Conservation (phyloP, 1,284 basidiomycete species). For the Filobasidium uniguttulatum region DNA sequence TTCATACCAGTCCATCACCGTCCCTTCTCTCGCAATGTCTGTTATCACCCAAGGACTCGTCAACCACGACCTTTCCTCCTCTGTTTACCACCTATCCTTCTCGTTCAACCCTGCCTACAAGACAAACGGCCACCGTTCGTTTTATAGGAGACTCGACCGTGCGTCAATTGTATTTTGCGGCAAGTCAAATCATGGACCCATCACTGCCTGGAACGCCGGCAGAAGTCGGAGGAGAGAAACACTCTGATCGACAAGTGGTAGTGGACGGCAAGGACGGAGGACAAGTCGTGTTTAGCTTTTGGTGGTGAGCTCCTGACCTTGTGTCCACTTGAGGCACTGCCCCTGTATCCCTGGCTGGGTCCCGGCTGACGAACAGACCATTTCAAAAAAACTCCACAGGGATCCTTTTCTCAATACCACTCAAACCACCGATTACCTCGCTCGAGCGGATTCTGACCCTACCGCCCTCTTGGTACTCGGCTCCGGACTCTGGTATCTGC, state of each 20-base stretch:
- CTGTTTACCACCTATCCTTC: neutral
- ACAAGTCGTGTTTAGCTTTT: conserved; percentile 47
- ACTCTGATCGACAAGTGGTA: conserved; percentile 44
- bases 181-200: conserved; percentile 48
- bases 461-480: conserved; percentile 64
- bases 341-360: neutral
- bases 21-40: conserved; percentile 47
- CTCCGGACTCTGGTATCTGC: conserved; percentile 74
- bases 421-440: conserved; percentile 39
- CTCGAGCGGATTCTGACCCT: conserved; percentile 18
- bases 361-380: neutral
- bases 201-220: conserved; percentile 38
- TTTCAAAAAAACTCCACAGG: conserved; percentile 14
- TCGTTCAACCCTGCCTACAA: conserved; percentile 1
- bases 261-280: conserved; percentile 16
- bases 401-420: conserved; percentile 56
- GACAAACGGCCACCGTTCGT: conserved; percentile 39
- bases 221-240: conserved; percentile 48
- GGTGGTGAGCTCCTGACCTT: conserved; percentile 42
- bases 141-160: conserved; percentile 80
- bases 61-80: neutral
- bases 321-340: neutral
- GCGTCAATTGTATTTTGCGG: conserved; percentile 61
- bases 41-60: conserved; percentile 34
- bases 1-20: conserved; percentile 51